Base-by-base conservation (phyloP, 345 rosid genomes). In the Boechera divaricarpa region DNA sequence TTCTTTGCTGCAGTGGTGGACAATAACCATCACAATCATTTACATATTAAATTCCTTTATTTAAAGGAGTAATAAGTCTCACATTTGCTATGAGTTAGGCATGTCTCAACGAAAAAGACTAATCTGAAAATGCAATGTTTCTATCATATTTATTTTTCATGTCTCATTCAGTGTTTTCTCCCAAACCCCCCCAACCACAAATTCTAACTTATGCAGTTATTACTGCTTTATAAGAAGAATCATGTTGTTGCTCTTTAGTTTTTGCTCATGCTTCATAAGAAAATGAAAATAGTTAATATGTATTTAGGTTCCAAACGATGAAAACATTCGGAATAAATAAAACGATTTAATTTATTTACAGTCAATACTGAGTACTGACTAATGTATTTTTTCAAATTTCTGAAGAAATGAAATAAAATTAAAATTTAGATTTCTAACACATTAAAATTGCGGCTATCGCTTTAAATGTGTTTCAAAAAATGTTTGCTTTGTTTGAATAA, bases 41-140 rank as follows among this genome's bases (percentile, higher is more conserved):
- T 5, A 75, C 67, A 51, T 48, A 67, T 49, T 52, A 58, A 38
- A 59, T n/a, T 42, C 41, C 57, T 48, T 66, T 47, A 47, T 61
- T 42, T 44, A 13, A 56, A 70, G 62, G 54, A 49, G 67, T 58
- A 15, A 49, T 2, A 78, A 78, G 63, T 78, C 77, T 18, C 42
- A 59, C 38, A 44, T 51, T 65, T 67, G 77, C 51, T 67, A 41
- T 26, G 60, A 79, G 74, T 79, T 79, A 79, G 82, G 82, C 78
- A 73, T 73, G 82, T 79, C 74, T 73, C 78, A 68, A 73, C 69
- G 82, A 79, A 73, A 79, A 68, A 61, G 78, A 79, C 78, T 68
- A 42, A 61, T 61, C 69, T 44, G 3, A 45, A 52, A 58, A 35
- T 67, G 55, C 65, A 68, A 52, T 67, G 74, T 79, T 67, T 68